Evolutionary conservation across 2,329 filamentous ascomycete species (phyloP), one percentile per base, ranked within the genome.

Genomic region (Achaetomium macrosporum): DNA sequence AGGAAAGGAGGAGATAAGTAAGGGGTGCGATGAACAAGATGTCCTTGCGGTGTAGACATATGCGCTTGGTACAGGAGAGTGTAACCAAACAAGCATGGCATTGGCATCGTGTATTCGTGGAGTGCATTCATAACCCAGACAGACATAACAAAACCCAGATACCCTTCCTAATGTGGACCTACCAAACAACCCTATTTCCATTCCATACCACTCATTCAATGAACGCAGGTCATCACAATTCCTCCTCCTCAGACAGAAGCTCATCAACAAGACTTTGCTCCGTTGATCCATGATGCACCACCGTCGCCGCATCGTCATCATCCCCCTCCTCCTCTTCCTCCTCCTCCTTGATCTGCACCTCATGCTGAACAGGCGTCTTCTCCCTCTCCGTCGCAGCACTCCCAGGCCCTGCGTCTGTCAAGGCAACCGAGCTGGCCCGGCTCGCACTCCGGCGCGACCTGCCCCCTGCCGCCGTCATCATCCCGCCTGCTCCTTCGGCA

Each of bases 271-370:
- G 61, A 17, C 68, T 69, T 46, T 62, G 66, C 37, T 66, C 60
- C 59, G 63, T 54, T 43, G 61, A 64, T 41, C 57, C 25, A 7
- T 25, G 51, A 29, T 48, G 47, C 11, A 56, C 35, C 47, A 53
- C 54, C 39, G 54, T 56, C 37, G 33, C 54, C 11, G 42, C 43
- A 39, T 50, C 42, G 17, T 20, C 42, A 9, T 48, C 68, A 16
- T 47, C 50, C 29, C 50, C 52, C 19, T 64, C 33, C 10, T 37
- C 35, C 15, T 71, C 69, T 8, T 74, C 72, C 2, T 75, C 72
- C 54, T 78, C 76, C 57, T 78, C 73, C 56, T 77, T 75, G 53
- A 79, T 78, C 17, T 62, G 64, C 17, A 69, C 66, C 61, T 77
- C 74, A 2, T 37, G 36, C 37, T 70, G 68, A 3, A 69, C 58